Conservation (phyloP, 257 asterid species). For the Solanum arcanum region DNA sequence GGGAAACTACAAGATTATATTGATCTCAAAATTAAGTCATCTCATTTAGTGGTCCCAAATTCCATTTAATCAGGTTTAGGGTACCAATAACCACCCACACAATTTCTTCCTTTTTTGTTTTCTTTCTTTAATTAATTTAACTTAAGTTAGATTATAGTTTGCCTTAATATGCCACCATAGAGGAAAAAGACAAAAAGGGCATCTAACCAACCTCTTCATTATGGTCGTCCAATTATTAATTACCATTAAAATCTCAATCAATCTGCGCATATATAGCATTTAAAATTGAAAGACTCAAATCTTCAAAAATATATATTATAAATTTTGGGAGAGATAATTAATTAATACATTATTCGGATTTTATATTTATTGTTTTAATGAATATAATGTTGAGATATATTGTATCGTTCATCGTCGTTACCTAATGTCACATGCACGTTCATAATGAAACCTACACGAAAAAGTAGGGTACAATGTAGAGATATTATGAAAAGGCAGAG, state of each 20-base stretch:
- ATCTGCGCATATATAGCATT: background rate
- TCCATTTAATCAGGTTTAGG: background rate
- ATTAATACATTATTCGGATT: background rate
- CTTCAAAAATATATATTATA: background rate
- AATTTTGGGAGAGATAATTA: background rate
- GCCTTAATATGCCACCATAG: background rate
- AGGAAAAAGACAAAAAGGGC: background rate
- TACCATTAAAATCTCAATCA: background rate
- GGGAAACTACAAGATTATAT: background rate
- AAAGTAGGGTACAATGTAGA: no score
- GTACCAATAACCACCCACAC: background rate
- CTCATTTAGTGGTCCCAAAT: background rate
- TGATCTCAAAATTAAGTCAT: background rate
- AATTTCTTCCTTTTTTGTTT: background rate
- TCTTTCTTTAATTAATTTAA: background rate
- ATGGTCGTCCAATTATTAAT: background rate
- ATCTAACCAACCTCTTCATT: background rate
- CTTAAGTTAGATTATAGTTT: background rate
- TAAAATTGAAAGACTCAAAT: background rate
- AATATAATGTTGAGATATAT: background rate
- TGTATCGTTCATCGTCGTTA: background rate
- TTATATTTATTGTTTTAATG: background rate
- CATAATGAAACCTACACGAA: no score
- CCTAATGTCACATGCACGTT: background rate
- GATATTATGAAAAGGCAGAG: no score